Evolutionary conservation across 441 rosid genomes (phyloP), one percentile per base, ranked within the genome.

Genomic region (Arabidopsis lyrata): DNA sequence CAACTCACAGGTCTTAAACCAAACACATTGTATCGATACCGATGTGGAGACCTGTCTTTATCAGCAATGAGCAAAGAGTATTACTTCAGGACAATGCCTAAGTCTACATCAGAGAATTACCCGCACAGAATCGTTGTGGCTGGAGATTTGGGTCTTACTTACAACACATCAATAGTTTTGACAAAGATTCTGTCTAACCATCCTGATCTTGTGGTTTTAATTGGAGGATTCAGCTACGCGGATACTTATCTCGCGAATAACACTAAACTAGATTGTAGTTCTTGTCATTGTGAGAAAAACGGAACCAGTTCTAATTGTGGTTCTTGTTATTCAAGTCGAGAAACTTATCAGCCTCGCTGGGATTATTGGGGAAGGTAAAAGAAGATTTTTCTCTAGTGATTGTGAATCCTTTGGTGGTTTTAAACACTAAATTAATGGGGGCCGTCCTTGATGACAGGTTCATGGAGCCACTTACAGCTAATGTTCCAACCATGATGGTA

Each of bases 291-390:
- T 59, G 66, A 50, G 20, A 49, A 52, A 2, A 66, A 72, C 6
- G 36, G 29, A 60, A 71, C 63, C 2, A 5, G 72, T 59, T 71
- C 50, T 50, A 64, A n/a, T 65, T 66, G 73, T 1, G 52, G 4
- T 73, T 42, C 29, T 58, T 72, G 73, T 72, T 53, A 1, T 65
- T 8, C 3, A 62, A 60, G 49, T 62, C 7, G 38, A 66, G 90
- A 88, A 75, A 87, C 84, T 8, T 91, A 91, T 77, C 97, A 93
- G 86, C 98, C 98, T 78, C 92, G 96, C 8, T 93, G 98, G 97
- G 98, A 91, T 75, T 91, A 81, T 50, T 93, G 96, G 97, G 98
- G 97, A 78, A 88, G 98, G 98, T 88, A 64, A 45, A 56, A 16
- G 20, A 56, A 63, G 32, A 47, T 70, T 48, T 5, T 15, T n/a